Conservation (phyloP, 2,329 filamentous ascomycete genomes). For the Diaporthe nobilis region DNA sequence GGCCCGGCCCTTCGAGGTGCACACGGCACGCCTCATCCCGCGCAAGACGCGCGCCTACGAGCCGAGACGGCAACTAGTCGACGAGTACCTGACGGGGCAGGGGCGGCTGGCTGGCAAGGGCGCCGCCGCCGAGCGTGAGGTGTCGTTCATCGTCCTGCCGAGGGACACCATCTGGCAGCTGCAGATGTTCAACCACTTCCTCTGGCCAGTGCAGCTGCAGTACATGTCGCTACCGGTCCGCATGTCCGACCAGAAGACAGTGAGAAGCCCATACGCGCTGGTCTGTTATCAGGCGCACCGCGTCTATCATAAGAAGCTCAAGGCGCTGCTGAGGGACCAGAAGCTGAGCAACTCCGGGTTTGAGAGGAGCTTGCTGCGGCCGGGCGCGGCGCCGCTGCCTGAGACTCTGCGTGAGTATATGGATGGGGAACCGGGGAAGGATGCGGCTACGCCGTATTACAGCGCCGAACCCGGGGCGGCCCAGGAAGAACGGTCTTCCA, state of each 20-base stretch:
- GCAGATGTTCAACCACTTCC: constrained; percentile 33
- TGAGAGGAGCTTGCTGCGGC: constrained; percentile 22
- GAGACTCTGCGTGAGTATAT: constrained; percentile 33
- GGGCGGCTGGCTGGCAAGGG: constrained; percentile 24
- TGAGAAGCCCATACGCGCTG: constrained; percentile 29
- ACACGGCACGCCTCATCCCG: constrained; percentile 26
- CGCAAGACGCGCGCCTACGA: constrained; percentile 28
- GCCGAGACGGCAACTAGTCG: constrained; percentile 3
- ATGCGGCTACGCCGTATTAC: constrained; percentile 28
- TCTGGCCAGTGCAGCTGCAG: constrained; percentile 36
- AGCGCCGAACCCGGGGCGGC: neutral
- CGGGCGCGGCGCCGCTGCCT: constrained; percentile 27
- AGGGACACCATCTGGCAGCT: constrained; percentile 31
- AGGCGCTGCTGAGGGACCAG: constrained; percentile 28
- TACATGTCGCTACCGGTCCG: constrained; percentile 30
- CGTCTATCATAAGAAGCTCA: constrained; percentile 39
- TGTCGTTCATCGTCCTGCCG: constrained; percentile 31
- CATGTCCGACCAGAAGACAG: constrained; percentile 24
- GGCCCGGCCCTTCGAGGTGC: constrained; percentile 25
- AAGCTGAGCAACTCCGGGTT: constrained; percentile 20
- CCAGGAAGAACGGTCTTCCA: neutral
- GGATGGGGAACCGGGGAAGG: constrained; percentile 17
- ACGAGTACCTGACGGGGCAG: constrained; percentile 35
- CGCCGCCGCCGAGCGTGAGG: constrained; percentile 28
- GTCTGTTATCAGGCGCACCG: constrained; percentile 36